Evolutionary conservation across 768 basidiomycete genomes (phyloP), one percentile per base, ranked within the genome.

Genomic region (Amanita fuliginea): DNA sequence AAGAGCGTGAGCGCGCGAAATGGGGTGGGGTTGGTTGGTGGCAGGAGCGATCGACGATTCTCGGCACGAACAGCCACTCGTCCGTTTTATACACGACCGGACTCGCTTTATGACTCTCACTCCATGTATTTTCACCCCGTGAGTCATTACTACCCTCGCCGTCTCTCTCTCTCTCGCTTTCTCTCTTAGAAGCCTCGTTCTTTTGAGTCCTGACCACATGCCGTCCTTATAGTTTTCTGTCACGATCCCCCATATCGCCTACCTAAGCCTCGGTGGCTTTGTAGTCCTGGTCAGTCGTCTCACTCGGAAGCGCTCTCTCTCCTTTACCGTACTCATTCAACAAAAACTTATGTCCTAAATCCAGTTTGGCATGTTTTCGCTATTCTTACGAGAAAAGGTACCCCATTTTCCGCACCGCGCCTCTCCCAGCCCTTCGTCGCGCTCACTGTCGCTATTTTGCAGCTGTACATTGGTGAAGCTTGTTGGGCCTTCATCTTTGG

Each of bases 381-480:
- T 94, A 5, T 79, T 97, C 56, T 76, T 97, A 57, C 84, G 93
- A 60, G 91, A 94, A 70, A 81, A 77, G 70, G 86, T 84, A 47
- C 69, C 62, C n/a, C 21, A 19, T 26, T 4, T n/a, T 30, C n/a
- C 3, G 18, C 19, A 11, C 2, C 44, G 37, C 26, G 3, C 30
- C 30, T 30, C 0, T 30, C 41, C n/a, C n/a, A n/a, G n/a, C n/a
- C n/a, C 22, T 24, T 24, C 22, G 18, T 52, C 49, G 48, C 30
- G 26, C 54, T 37, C 51, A 48, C 3, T 47, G 34, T 14, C n/a
- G n/a, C 49, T 11, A 32, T 30, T 32, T 24, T 46, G 19, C 53
- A 89, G 78, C 65, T 95, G 21, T 97, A 96, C 62, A 81, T 97
- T 51, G 96, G 96, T 53, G 96, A 99, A 74, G 93, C 96, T 11